Evolutionary conservation across 2,329 filamentous ascomycete genomes (phyloP).

Genomic region (Cryoendolithus antarcticus): DNA sequence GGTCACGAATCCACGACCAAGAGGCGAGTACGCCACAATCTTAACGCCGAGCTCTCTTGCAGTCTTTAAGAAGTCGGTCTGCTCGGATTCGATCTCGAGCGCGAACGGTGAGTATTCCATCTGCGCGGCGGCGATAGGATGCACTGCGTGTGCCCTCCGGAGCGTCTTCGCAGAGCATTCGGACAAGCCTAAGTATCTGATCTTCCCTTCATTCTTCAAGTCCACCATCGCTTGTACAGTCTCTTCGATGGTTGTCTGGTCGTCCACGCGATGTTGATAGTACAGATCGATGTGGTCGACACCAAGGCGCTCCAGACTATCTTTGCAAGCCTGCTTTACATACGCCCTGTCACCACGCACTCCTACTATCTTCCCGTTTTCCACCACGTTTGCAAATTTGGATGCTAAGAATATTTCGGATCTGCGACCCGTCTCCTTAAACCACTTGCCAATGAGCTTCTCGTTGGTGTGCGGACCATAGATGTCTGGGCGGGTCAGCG

Average conservation of each 20-base stretch:
- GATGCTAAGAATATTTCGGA: conserved; percentile 37
- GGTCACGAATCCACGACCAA: conserved; percentile 47
- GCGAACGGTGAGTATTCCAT: conserved; percentile 40
- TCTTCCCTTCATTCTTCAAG: conserved; percentile 38
- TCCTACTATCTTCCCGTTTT: no score
- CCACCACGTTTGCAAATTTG: conserved; percentile 36
- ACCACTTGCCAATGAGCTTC: conserved; percentile 39
- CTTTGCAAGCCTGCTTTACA: conserved; percentile 25
- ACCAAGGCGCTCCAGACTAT: conserved; percentile 29
- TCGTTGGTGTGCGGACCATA: conserved; percentile 38
- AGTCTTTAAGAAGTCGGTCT: conserved; percentile 25
- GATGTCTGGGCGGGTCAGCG: conserved; percentile 5
- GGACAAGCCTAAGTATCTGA: conserved; percentile 41
- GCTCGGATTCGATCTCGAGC: conserved; percentile 17
- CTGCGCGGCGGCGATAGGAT: conserved; percentile 39
- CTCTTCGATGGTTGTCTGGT: conserved; percentile 33
- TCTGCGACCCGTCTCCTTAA: conserved; percentile 24
- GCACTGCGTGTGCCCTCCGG: conserved; percentile 29
- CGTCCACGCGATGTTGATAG: conserved; percentile 31
- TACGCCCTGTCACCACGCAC: no score
- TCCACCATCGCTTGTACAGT: conserved; percentile 39
- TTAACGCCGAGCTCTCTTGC: conserved; percentile 47
- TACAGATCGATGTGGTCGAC: conserved; percentile 30
- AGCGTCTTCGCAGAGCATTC: conserved; percentile 41
- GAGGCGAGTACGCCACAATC: conserved; percentile 57